Evolutionary conservation across 345 rosid genomes (phyloP).

Genomic region (Sapria himalayana): DNA sequence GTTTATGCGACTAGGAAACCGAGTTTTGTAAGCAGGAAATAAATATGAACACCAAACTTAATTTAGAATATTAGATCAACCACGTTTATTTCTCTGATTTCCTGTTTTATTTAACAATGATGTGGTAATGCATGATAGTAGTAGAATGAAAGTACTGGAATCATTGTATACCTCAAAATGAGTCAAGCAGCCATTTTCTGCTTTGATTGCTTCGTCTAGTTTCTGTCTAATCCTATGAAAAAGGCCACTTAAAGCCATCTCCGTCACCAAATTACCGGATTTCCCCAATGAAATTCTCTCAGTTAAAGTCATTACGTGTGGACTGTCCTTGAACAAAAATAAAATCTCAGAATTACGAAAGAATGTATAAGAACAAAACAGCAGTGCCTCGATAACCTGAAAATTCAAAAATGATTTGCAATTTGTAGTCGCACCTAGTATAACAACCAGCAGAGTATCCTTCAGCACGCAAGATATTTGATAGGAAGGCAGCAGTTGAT

Average conservation of each 20-base stretch:
- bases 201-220: constrained; percentile 35
- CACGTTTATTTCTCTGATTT: no score
- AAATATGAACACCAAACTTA: no score
- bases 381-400: background rate
- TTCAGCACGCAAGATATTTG: constrained; percentile 48
- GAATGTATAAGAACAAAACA: background rate
- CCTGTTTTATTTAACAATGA: no score
- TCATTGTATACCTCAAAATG: constrained; percentile 64
- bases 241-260: constrained; percentile 27
- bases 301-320: constrained; percentile 57
- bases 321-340: constrained; percentile 27
- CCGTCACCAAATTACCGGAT: constrained; percentile 37
- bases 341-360: constrained; percentile 5
- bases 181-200: constrained; percentile 45
- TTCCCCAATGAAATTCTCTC: constrained; percentile 56
- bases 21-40: no score
- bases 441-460: constrained; percentile 73
- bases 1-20: no score
- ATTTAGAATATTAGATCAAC: no score
- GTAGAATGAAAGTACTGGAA: background rate
- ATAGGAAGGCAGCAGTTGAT: constrained; percentile 67
- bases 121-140: background rate
- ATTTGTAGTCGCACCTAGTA: constrained; percentile 29
- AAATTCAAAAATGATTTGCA: background rate
- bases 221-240: constrained; percentile 29